A percentile compares a stretch with the other conserved stretches of the same genome.
phyloP scores from a whole-genome alignment of 2,329 filamentous ascomycete genomes.

The Pseudogymnoascus sp. region DNA sequence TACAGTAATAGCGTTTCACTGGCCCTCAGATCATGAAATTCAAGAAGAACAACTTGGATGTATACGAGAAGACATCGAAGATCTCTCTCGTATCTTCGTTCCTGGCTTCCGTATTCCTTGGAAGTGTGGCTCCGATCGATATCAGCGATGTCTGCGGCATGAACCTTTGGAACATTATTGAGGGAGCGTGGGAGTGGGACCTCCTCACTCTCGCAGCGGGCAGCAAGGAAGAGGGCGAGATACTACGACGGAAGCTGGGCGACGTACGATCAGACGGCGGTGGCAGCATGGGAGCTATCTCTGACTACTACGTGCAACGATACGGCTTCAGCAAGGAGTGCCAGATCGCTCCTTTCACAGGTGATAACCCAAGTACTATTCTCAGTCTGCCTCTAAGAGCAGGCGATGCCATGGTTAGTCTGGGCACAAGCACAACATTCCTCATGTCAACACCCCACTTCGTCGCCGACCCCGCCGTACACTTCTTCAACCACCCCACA shows the following conservation, averaged over 20 bases:
- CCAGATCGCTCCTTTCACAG: conserved; percentile 77
- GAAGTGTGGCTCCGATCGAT: conserved; percentile 78
- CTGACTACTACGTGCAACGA: conserved; percentile 66
- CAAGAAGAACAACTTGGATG: conserved; percentile 66
- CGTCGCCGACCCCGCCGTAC: conserved; percentile 80
- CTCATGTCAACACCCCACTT: conserved; percentile 94
- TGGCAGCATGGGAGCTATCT: conserved; percentile 64
- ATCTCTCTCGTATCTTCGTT: conserved; percentile 96
- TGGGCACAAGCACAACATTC: conserved; percentile 94
- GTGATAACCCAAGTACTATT: conserved; percentile 94
- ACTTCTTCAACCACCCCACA: conserved; percentile 97
- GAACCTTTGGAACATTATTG: conserved; percentile 88
- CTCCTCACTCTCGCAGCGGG: conserved; percentile 65
- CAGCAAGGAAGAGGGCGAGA: conserved; percentile 38
- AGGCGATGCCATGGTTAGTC: conserved; percentile 85
- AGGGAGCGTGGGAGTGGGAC: conserved; percentile 62
- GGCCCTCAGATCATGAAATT: conserved; percentile 94
- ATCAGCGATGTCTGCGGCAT: conserved; percentile 93
- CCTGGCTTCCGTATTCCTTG: conserved; percentile 82
- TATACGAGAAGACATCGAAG: conserved; percentile 70
- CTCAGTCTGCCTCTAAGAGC: conserved; percentile 79
- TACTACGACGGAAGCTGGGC: conserved; percentile 71
- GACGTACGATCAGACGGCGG: conserved; percentile 73
- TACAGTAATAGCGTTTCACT: conserved; percentile 65
- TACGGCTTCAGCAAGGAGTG: conserved; percentile 73